Evolutionary conservation across 208 protist genomes (phyloP).

Genomic region (Zelonia costaricensis): DNA sequence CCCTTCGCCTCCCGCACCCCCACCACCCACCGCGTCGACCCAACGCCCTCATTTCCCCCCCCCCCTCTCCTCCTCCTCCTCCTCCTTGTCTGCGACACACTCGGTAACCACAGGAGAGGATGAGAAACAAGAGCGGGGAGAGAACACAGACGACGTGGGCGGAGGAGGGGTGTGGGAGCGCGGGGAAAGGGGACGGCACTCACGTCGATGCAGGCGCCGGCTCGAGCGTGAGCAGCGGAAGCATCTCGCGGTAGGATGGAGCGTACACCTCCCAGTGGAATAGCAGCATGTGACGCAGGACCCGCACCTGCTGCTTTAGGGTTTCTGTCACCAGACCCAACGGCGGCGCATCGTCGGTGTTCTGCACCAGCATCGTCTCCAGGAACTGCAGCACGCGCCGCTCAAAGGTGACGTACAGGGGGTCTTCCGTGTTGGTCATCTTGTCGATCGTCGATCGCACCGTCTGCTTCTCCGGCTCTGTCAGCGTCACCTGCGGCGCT

Average conservation of each 20-base stretch:
- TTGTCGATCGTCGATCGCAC: slow-evolving; percentile 66
- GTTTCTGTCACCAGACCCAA: slow-evolving; percentile 69
- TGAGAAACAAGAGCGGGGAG: not conserved
- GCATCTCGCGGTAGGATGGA: slow-evolving; percentile 54
- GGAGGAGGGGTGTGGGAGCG: too few species aligned
- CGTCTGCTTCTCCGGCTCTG: slow-evolving; percentile 43
- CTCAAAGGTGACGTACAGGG: slow-evolving; percentile 76
- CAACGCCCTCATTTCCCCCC: too few species aligned
- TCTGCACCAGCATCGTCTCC: slow-evolving; percentile 29
- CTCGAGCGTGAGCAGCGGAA: slow-evolving; percentile 24
- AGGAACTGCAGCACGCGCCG: slow-evolving; percentile 50
- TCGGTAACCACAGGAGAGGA: too few species aligned
- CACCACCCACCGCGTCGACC: not conserved
- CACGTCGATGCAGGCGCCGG: not conserved
- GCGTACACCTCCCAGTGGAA: slow-evolving; percentile 85
- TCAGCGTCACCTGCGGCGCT: slow-evolving; percentile 27
- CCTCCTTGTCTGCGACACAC: too few species aligned
- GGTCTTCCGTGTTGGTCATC: slow-evolving; percentile 77
- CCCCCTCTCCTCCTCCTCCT: too few species aligned
- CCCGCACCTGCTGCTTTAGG: slow-evolving; percentile 27
- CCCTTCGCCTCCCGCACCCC: not conserved
- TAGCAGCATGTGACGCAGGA: slow-evolving; percentile 42
- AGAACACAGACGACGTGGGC: too few species aligned
- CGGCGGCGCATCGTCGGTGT: slow-evolving; percentile 23
- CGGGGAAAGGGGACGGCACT: too few species aligned